phyloP scores from a whole-genome alignment of 202 grass and related monocot genomes.

The Zoysia matrella region DNA sequence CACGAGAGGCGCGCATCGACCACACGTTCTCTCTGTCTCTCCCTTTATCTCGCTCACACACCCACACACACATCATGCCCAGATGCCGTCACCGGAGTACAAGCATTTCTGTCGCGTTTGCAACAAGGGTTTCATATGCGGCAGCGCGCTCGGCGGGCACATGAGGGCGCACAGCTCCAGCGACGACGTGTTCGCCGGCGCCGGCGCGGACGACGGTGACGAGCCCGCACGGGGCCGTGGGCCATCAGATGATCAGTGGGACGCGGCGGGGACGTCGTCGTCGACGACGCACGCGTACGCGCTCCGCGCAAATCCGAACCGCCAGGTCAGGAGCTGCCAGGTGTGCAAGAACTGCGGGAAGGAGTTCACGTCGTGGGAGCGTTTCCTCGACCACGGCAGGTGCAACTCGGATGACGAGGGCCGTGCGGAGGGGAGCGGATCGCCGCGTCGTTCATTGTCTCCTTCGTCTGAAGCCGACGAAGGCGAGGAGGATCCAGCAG shows the following conservation, averaged over 20 bases:
- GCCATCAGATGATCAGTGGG: constrained; percentile 15
- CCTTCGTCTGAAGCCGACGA: constrained; percentile 29
- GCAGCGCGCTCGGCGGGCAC: constrained; percentile 79
- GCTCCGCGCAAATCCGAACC: constrained; percentile 69
- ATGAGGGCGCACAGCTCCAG: constrained; percentile 80
- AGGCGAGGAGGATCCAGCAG: constrained; percentile 36
- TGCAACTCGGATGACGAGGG: constrained; percentile 40
- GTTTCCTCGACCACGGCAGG: constrained; percentile 67
- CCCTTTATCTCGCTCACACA: neutral
- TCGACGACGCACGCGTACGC: constrained; percentile 56
- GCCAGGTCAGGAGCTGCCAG: constrained; percentile 57
- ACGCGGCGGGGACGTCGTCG: constrained; percentile 4
- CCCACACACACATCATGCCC: constrained; percentile 28
- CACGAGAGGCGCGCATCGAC: neutral
- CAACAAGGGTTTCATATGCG: constrained; percentile 69
- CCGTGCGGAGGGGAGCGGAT: constrained; percentile 15
- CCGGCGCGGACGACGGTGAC: constrained; percentile 13
- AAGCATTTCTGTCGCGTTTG: constrained; percentile 67
- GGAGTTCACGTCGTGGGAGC: constrained; percentile 74
- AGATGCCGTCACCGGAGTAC: constrained; percentile 55
- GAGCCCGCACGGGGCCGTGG: constrained; percentile 13
- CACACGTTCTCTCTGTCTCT: neutral
- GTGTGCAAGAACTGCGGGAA: constrained; percentile 73
- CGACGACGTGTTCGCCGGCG: constrained; percentile 11
- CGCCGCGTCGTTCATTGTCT: constrained; percentile 21